Conservation (phyloP, 2,329 filamentous ascomycete species). For the Pyricularia pennisetigena region DNA sequence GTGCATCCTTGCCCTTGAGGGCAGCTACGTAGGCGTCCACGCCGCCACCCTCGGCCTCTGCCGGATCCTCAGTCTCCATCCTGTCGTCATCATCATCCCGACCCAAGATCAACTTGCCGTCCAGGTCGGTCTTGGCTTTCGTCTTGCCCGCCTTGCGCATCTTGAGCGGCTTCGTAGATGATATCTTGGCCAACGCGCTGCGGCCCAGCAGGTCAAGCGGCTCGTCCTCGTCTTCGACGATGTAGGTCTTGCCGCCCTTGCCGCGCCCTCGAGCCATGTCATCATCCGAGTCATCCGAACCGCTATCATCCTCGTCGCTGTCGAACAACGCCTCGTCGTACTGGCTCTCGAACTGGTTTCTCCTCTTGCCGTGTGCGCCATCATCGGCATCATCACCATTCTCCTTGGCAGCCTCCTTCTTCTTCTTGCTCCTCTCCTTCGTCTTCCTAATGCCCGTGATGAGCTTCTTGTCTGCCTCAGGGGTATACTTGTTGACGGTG, state of each 20-base stretch:
- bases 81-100: constrained; percentile 42
- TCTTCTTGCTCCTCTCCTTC: constrained; percentile 81
- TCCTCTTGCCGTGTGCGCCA: constrained; percentile 37
- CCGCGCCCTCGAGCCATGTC: constrained; percentile 30
- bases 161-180: constrained; percentile 72
- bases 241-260: constrained; percentile 66
- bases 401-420: constrained; percentile 61
- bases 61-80: constrained; percentile 47
- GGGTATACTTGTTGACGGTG: constrained; percentile 67
- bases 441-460: constrained; percentile 93
- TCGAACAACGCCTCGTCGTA: constrained; percentile 96
- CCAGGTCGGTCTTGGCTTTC: constrained; percentile 61
- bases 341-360: constrained; percentile 74
- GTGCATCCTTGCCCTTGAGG: constrained; percentile 56
- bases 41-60: constrained; percentile 35
- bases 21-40: constrained; percentile 62
- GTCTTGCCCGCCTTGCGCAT: constrained; percentile 47
- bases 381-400: constrained; percentile 48
- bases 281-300: constrained; percentile 49
- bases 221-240: constrained; percentile 89
- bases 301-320: constrained; percentile 55
- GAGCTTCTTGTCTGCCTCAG: constrained; percentile 79
- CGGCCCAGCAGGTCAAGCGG: constrained; percentile 89
- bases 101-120: constrained; percentile 73
- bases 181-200: constrained; percentile 84